These are phyloP conservation scores for Pichia kluyveri DNA, from an alignment of 805 yeast genomes.

Conservation along the genomic window DNA sequence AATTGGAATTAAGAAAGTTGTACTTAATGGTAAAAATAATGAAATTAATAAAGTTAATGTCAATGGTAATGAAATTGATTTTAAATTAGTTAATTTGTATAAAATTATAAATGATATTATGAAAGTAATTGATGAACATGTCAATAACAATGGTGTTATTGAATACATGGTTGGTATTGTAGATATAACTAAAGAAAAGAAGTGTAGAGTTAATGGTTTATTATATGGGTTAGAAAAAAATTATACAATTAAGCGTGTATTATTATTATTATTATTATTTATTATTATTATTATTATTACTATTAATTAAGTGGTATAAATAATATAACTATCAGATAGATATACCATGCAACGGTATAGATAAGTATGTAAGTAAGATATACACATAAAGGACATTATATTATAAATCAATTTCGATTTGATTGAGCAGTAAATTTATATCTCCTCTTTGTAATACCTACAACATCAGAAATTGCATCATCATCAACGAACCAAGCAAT, in stretches of 20 bases:
- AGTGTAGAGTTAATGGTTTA: no score
- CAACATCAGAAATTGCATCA: conserved; percentile 77
- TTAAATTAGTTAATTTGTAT: conserved; percentile 27
- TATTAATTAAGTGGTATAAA: no score
- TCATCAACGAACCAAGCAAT: conserved; percentile 97
- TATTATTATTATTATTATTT: no score
- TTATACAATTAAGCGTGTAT: no score
- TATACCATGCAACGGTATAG: no score
- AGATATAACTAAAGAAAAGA: no score
- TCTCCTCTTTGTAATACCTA: conserved; percentile 56
- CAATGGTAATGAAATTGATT: conserved; percentile 33
- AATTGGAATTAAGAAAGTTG: conserved; percentile 63
- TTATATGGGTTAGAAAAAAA: no score
- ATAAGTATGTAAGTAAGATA: no score
- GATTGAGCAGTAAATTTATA: conserved; percentile 38
- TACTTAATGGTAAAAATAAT: conserved; percentile 66
- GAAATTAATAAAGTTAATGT: conserved; percentile 45
- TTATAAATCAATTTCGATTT: neutral
- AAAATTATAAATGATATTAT: conserved; percentile 28
- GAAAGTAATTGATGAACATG: conserved; percentile 19
- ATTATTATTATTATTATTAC: no score
- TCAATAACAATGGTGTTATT: conserved; percentile 6
- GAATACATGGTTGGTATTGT: neutral
- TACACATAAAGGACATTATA: no score
- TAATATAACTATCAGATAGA: no score